Evolutionary conservation across 1,139 yeast genomes (phyloP).

Genomic region (Zygotorulaspora mrakii): DNA sequence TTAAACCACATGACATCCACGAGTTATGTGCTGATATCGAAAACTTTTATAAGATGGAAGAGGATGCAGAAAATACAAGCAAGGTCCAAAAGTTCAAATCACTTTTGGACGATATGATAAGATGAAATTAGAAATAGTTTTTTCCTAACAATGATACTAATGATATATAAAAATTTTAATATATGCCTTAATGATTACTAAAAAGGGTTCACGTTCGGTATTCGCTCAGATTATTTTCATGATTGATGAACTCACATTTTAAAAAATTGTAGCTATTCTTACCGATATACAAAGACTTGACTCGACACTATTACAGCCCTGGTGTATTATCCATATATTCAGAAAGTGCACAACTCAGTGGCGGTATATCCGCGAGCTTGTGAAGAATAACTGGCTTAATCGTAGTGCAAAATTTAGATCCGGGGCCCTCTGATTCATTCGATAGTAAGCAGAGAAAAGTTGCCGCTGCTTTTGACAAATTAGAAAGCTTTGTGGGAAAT

Average conservation of each 20-base stretch:
- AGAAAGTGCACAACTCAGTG: slow-evolving; percentile 31
- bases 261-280: too few relatives aligned
- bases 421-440: slow-evolving; percentile 32
- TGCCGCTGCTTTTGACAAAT: slow-evolving; percentile 34
- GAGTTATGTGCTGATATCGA: slow-evolving; percentile 20
- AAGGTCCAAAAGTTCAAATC: slow-evolving; percentile 20
- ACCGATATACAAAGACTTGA: too few relatives aligned
- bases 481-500: slow-evolving; percentile 32
- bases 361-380: slow-evolving; percentile 35
- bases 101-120: slow-evolving; percentile 8
- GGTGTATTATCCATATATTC: slow-evolving; percentile 37
- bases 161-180: not conserved
- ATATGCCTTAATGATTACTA: not conserved
- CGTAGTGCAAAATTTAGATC: slow-evolving; percentile 28
- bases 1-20: slow-evolving; percentile 17
- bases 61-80: slow-evolving; percentile 17
- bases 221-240: too few relatives aligned
- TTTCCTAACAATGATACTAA: slow-evolving; percentile 1
- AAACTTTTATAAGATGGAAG: slow-evolving; percentile 15
- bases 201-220: too few relatives aligned
- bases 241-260: too few relatives aligned
- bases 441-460: slow-evolving; percentile 35
- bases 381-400: slow-evolving; percentile 33
- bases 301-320: too few relatives aligned
- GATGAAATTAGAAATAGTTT: too few relatives aligned